Percentiles rank a stretch among this genome's conserved stretches.
Evolutionary conservation across 2,329 filamentous ascomycete species (phyloP).

Genomic region (Aschersonia sp.): DNA sequence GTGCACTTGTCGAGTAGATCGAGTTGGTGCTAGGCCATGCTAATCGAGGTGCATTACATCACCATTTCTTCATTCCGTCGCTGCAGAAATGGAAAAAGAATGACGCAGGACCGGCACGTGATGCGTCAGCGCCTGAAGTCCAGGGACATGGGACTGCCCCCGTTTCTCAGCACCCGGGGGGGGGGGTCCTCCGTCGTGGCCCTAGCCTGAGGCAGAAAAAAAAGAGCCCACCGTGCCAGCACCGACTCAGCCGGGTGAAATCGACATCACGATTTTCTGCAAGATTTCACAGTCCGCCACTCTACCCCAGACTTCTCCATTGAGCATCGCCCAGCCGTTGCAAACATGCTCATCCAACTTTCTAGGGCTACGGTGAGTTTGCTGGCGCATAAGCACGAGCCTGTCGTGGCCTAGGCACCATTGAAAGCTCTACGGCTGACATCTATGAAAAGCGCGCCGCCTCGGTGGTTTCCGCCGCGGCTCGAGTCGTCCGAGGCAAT

Average conservation of each 20-base stretch:
- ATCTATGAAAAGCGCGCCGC: conserved; percentile 29
- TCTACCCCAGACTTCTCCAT: conserved; percentile 23
- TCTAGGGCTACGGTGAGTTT: conserved; percentile 40
- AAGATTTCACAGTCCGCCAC: conserved; percentile 23
- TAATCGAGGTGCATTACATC: background rate
- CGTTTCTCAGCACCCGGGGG: background rate
- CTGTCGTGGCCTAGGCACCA: too few species aligned
- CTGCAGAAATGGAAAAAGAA: background rate
- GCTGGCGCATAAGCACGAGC: background rate
- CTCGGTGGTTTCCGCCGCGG: conserved; percentile 33
- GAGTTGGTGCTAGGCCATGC: background rate
- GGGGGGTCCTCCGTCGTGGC: background rate
- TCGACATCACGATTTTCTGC: conserved; percentile 30
- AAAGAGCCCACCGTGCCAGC: background rate
- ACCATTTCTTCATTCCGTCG: background rate
- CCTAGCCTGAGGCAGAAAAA: background rate
- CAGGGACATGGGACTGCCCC: background rate
- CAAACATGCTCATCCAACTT: conserved; percentile 42
- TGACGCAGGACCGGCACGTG: background rate
- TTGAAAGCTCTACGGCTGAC: too few species aligned
- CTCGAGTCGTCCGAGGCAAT: conserved; percentile 25
- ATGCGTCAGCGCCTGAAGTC: background rate
- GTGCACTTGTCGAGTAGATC: background rate
- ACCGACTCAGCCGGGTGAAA: conserved; percentile 12
- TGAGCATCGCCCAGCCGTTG: conserved; percentile 30